Conservation (phyloP, 2,329 filamentous ascomycete genomes). For the Rutstroemia sp. region DNA sequence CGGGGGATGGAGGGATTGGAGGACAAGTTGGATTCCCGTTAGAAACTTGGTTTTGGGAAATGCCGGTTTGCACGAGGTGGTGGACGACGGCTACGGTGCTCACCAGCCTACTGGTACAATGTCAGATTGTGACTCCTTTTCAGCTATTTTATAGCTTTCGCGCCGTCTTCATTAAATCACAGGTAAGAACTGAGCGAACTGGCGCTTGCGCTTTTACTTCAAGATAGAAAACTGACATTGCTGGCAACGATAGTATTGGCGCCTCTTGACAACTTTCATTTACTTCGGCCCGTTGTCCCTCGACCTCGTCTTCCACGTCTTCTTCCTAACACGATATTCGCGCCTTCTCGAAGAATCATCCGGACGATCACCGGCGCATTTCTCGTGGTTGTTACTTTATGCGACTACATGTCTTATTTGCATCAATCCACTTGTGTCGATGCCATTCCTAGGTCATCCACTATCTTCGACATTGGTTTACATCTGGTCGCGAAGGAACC, state of each 20-base stretch:
- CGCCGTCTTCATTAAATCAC: conserved; percentile 82
- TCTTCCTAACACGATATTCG: conserved; percentile 95
- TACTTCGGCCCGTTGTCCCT: conserved; percentile 94
- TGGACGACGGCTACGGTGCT: conserved; percentile 92
- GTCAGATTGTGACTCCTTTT: conserved; percentile 84
- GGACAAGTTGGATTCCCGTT: conserved; percentile 65
- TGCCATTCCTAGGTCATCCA: conserved; percentile 91
- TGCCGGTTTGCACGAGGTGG: conserved; percentile 91
- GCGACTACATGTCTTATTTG: conserved; percentile 71
- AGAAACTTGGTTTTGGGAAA: conserved; percentile 98
- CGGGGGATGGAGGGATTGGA: conserved; percentile 29
- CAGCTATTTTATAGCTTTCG: conserved; percentile 96
- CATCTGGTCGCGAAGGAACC: conserved; percentile 94
- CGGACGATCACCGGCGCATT: conserved; percentile 84
- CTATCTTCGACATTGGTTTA: conserved; percentile 92
- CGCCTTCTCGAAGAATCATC: conserved; percentile 91
- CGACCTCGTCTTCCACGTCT: conserved; percentile 94
- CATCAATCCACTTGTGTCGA: conserved; percentile 78
- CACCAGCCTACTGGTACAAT: conserved; percentile 85
- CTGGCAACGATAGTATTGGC: conserved; percentile 70
- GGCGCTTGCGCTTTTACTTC: not conserved
- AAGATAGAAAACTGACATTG: not conserved
- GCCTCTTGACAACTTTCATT: conserved; percentile 89
- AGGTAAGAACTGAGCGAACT: conserved; percentile 49
- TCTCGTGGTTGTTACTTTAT: conserved; percentile 90